Evolutionary conservation across 805 yeast species (phyloP).

Genomic region (Wickerhamiella bombiphila): DNA sequence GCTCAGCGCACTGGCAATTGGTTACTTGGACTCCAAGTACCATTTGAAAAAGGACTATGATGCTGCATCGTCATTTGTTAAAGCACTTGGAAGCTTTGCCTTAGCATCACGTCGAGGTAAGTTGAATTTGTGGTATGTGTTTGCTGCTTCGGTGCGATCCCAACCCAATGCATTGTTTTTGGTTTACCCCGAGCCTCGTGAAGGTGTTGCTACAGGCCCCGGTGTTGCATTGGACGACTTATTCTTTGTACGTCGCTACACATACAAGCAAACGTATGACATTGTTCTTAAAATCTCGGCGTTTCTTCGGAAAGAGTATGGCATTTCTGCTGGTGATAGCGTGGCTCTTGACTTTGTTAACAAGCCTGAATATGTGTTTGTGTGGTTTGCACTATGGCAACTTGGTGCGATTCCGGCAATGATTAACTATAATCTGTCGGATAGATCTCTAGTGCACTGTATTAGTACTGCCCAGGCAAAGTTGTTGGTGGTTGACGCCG

Average conservation of each 20-base stretch:
- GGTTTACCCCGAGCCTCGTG: conserved; percentile 40
- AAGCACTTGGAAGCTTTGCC: conserved; percentile 3
- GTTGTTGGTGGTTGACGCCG: conserved; percentile 63
- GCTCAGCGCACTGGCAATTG: conserved; percentile 13
- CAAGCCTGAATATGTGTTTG: conserved; percentile 62
- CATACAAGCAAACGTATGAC: conserved; percentile 56
- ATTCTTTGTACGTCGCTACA: conserved; percentile 46
- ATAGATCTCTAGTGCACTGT: conserved; percentile 66
- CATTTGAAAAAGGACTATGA: conserved; percentile 11
- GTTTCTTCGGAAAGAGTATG: conserved; percentile 47
- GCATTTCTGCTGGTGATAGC: conserved; percentile 49
- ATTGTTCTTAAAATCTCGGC: conserved; percentile 51
- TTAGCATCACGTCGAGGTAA: conserved; percentile 10
- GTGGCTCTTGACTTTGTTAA: conserved; percentile 68
- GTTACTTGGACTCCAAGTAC: conserved; percentile 15
- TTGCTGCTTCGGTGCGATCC: conserved; percentile 40
- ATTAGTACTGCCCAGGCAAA: conserved; percentile 49
- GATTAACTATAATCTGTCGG: conserved; percentile 63
- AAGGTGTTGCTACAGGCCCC: conserved; percentile 24
- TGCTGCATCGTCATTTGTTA: conserved; percentile 6
- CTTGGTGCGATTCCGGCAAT: conserved; percentile 83
- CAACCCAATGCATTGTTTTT: conserved; percentile 44
- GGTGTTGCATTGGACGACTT: conserved; percentile 30
- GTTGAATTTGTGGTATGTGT: conserved; percentile 53
- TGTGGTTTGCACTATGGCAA: conserved; percentile 83